Evolutionary conservation across 495 filamentous ascomycete genomes (phyloP), one percentile per base, ranked within the genome.

Genomic region (Hypoxylon subgilvum): DNA sequence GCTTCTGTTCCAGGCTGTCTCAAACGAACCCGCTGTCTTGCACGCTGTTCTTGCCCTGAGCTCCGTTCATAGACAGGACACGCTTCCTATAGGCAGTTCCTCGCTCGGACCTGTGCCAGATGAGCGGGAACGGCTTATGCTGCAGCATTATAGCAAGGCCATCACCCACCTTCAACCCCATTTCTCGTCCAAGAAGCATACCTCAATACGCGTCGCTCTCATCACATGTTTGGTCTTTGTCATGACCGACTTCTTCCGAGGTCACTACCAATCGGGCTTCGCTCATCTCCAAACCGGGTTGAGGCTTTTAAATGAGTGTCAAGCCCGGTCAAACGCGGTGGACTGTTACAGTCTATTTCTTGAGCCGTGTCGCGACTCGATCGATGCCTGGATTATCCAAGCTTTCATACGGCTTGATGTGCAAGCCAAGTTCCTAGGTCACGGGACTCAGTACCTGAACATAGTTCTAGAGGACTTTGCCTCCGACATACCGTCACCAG

Each of bases 141-240:
- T 82, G 42, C 69, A 62, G 27, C 74, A 81, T 13, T 82, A 81
- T 48, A 75, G 47, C 66, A 74, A 71, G 51, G 75, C 79, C 19
- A 80, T 81, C 30, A 36, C 41, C 1, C 39, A 68, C 52, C 73
- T 82, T n/a, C 62, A 61, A 6, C 63, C 48, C 4, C 68, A 71
- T 52, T 63, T 71, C 27, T 49, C 55, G 1, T 41, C 41, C 9
- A 64, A 59, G 22, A 52, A 62, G 18, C 55, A 38, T 14, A 38
- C 45, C 1, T 72, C 72, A 3, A 12, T 72, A 16, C 70, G 71
- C n/a, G 63, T 80, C 23, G 74, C 76, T 31, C 73, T 88, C 22
- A 72, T 82, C 35, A 73, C 80, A 8, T 88, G 85, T 60, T 61
- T 83, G 14, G 43, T 86, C 1, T 86, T 86, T 60, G 73, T 78